Evolutionary conservation across 2,329 filamentous ascomycete species (phyloP), one percentile per base, ranked within the genome.

Genomic region (Plectosphaerella cucumerina): DNA sequence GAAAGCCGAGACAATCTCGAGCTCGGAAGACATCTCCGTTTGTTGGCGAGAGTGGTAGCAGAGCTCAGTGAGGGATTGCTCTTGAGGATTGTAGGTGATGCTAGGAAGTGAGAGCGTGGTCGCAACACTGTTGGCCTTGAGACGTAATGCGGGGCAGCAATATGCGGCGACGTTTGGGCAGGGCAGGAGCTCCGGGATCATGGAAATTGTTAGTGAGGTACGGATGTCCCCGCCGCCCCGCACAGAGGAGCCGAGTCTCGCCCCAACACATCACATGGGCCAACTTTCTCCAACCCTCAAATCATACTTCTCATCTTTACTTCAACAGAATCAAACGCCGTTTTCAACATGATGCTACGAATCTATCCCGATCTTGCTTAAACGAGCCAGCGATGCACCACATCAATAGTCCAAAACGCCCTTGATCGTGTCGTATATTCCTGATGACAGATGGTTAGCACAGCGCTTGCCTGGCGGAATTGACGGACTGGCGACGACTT

Each of bases 1-100:
- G 70, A 97, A 99, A 48, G 91, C 86, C 59, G 91, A 88, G 58
- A 90, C 77, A 50, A 85, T 84, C 54, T 82, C 77, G 56, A 82
- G 60, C 51, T 74, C 67, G 48, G 66, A 65, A 17, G 74, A 63
- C 60, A 71, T 69, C 12, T 18, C 20, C n/a, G 2, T 18, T 20
- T 42, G 39, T 18, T 18, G 17, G 20, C 18, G 39, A 26, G 20
- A 17, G 10, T 12, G 43, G 43, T 23, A 14, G 9, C 9, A 18
- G 39, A 42, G 39, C 20, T 18, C 39, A 34, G 8, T 14, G 15
- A 6, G n/a, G 12, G 39, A 11, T 20, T 42, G 39, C 10, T 18
- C 39, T 42, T 42, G 39, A 18, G 10, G 39, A 8, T 20, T 11
- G n/a, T 37, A 31, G 35, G 35, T 39, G n/a, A n/a, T n/a, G 35